phyloP scores from a whole-genome alignment of 768 basidiomycete species.

The Auricularia cornea region DNA sequence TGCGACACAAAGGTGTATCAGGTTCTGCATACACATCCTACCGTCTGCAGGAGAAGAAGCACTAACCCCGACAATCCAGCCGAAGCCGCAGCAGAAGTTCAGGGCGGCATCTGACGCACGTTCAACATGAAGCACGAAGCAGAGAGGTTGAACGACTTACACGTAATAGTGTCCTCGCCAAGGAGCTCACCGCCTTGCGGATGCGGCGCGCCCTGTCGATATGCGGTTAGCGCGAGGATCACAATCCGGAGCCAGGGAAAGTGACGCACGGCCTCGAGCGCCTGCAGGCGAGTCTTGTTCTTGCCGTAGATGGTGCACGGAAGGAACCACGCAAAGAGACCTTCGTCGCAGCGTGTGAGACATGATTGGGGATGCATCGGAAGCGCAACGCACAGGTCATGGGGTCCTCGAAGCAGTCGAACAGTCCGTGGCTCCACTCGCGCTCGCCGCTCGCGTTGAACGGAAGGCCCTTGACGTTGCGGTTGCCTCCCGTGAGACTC shows the following conservation, averaged over 20 bases:
- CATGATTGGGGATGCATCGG: background rate
- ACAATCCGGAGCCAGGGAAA: background rate
- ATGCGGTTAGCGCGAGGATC: background rate
- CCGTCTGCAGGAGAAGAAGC: background rate
- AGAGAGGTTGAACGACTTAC: constrained; percentile 19
- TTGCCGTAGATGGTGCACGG: constrained; percentile 35
- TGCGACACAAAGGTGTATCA: background rate
- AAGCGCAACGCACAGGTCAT: constrained; percentile 16
- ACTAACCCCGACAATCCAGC: constrained; percentile 29
- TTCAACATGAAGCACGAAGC: background rate
- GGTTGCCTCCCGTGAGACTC: background rate
- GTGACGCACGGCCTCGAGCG: constrained; percentile 19
- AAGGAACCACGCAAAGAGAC: constrained; percentile 30
- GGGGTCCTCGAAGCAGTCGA: constrained; percentile 15
- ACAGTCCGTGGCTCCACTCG: constrained; percentile 22
- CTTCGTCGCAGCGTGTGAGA: constrained; percentile 17
- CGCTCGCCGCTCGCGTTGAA: constrained; percentile 22
- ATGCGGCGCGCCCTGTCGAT: constrained; percentile 25
- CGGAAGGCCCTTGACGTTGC: constrained; percentile 14
- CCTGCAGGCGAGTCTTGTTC: constrained; percentile 33
- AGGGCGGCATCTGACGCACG: constrained; percentile 5
- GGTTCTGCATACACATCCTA: background rate
- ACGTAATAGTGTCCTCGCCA: constrained; percentile 17
- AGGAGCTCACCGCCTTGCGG: constrained; percentile 28
- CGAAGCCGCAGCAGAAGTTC: constrained; percentile 17